These are phyloP conservation scores for Penicillium sp. DNA, from an alignment of 2,329 filamentous ascomycete genomes.

Conservation along the genomic window DNA sequence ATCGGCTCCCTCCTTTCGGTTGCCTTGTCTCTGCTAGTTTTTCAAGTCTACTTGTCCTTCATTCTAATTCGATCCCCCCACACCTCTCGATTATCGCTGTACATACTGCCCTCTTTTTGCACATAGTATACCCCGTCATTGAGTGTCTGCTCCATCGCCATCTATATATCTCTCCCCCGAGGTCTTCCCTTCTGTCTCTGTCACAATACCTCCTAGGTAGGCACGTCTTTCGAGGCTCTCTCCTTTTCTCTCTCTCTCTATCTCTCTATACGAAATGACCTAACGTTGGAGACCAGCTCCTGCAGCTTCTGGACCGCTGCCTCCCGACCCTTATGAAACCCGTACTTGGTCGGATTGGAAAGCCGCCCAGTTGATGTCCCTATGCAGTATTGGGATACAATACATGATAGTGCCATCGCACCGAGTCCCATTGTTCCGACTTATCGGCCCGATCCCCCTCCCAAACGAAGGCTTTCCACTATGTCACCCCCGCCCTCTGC, in stretches of 20 bases:
- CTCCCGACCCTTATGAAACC: constrained; percentile 2
- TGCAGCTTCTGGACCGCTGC: background rate
- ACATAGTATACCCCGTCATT: constrained; percentile 7
- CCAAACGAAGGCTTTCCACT: constrained; percentile 21
- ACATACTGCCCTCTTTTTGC: constrained; percentile 12
- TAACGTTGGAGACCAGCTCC: constrained; percentile 4
- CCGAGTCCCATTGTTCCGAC: constrained; percentile 36
- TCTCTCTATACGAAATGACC: background rate
- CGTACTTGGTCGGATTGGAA: constrained; percentile 14
- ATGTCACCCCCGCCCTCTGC: constrained; percentile 22
- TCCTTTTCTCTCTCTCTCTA: background rate
- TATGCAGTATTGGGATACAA: constrained; percentile 30
- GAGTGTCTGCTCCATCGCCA: background rate
- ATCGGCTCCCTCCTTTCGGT: constrained; percentile 10
- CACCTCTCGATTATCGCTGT: constrained; percentile 5
- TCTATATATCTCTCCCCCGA: constrained; percentile 2
- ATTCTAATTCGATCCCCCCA: background rate
- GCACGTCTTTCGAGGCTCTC: background rate
- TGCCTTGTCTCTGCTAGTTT: constrained; percentile 13
- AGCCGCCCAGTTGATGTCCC: constrained; percentile 19
- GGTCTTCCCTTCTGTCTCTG: background rate
- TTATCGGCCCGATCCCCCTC: constrained; percentile 28
- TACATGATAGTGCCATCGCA: constrained; percentile 28
- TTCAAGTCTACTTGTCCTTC: constrained; percentile 2
- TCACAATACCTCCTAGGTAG: constrained; percentile 6